A percentile compares a stretch with the other conserved stretches of the same genome.
Conservation (phyloP, 1,284 basidiomycete genomes). For the Golubevia sp. region DNA sequence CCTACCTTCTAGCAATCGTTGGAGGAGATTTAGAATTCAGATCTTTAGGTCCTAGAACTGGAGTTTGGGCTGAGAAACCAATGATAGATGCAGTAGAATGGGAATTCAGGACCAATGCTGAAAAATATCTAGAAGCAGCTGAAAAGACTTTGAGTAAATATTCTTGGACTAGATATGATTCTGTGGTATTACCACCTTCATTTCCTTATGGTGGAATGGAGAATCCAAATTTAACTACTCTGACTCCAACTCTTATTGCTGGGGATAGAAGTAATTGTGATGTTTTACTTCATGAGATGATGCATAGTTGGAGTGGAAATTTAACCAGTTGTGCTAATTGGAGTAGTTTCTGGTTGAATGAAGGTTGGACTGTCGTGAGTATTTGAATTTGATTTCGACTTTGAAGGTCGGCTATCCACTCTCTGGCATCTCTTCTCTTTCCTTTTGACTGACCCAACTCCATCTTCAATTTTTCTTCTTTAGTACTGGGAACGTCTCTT, state of each 20-base stretch:
- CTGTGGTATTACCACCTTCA: slow-evolving; percentile 87
- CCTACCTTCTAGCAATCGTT: slow-evolving; percentile 57
- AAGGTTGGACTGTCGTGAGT: slow-evolving; percentile 87
- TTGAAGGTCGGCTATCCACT: not conserved
- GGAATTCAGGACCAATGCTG: slow-evolving; percentile 57
- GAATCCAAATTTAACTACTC: slow-evolving; percentile 56
- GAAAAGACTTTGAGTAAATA: slow-evolving; percentile 66
- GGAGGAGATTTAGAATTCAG: slow-evolving; percentile 53
- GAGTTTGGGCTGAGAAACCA: slow-evolving; percentile 57
- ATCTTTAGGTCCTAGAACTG: slow-evolving; percentile 47
- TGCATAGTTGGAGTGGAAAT: slow-evolving; percentile 57
- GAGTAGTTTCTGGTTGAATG: slow-evolving; percentile 54
- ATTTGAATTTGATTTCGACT: not conserved
- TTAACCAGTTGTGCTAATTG: slow-evolving; percentile 56
- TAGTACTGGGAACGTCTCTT: slow-evolving; percentile 85
- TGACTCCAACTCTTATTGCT: slow-evolving; percentile 53
- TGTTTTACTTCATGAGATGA: slow-evolving; percentile 65
- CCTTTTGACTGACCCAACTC: too few species aligned
- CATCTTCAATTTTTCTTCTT: too few species aligned
- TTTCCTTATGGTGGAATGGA: slow-evolving; percentile 74
- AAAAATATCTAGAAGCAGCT: slow-evolving; percentile 53
- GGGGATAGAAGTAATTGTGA: slow-evolving; percentile 50
- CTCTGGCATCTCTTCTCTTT: not conserved
- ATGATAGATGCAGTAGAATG: slow-evolving; percentile 50
- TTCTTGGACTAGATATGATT: slow-evolving; percentile 85